Evolutionary conservation across 2,329 filamentous ascomycete genomes (phyloP), one percentile per base, ranked within the genome.

Genomic region (Penicillium aurantiogriseum): DNA sequence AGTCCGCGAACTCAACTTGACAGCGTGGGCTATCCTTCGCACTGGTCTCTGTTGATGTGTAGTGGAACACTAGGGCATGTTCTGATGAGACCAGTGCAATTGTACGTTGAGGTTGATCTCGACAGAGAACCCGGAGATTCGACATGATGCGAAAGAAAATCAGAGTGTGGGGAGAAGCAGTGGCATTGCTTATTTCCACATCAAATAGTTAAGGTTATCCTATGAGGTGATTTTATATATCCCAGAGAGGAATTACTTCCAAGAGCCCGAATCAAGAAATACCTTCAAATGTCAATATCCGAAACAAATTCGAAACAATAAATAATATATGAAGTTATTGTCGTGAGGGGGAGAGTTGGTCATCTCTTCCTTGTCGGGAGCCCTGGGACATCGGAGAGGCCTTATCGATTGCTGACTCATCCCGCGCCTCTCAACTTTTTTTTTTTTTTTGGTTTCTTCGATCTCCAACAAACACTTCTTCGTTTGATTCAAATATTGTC

Each of bases 71-170:
- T 66, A 97, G 83, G 69, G 88, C 89, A 75, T 96, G 88, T 21
- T 87, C 84, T 40, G 87, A 79, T 31, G 92, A 92, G 38, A 88
- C 88, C 64, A 97, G 87, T 63, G 91, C 91, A 73, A 97, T 91
- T 64, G 91, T 89, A 64, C 93, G 90, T 72, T 91, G 86, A 65
- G 91, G 91, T 71, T 91, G 86, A 71, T 97, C 92, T 78, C 89
- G 89, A 74, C 96, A 87, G 69, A 94, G 84, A 60, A 96, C 86
- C 69, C 88, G 88, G 77, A 91, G 88, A 56, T 66, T 70, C 56
- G 88, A 85, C 79, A 83, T 83, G 59, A 60, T 51, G 48, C 38
- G 29, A 40, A 36, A 27, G 42, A 50, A 50, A 35, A 55, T 54
- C 25, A 56, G 31, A 25, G 6, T 15, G 42, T 31, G 21, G 27